Evolutionary conservation across 192 early-diverging fungal genomes (phyloP), one percentile per base, ranked within the genome.

Genomic region (Coemansia sp.): DNA sequence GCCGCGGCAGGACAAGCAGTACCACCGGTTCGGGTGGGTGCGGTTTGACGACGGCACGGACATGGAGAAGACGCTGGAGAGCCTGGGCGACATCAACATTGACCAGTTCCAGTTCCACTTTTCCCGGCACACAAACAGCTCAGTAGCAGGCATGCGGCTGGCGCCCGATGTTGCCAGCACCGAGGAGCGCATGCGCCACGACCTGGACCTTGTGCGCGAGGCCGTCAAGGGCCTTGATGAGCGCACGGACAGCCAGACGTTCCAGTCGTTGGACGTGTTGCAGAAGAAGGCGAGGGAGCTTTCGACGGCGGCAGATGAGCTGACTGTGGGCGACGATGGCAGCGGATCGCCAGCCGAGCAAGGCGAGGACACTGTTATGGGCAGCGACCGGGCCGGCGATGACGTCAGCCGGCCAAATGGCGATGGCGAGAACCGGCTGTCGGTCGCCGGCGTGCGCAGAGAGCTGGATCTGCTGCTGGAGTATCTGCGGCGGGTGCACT

Each of bases 11-110:
- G 82, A 85, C 66, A 91, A 92, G 71, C 88, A 92, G 62, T 90
- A 90, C 74, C 85, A 90, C 71, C 89, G 96, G 14, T 84, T 94
- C 60, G 96, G 94, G 10, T 98, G 96, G 96, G 88, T 94, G 63
- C 85, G 88, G 20, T 96, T 97, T 65, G 85, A 89, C 52, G 80
- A 90, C 23, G 93, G 88, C 19, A 90, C 91, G n/a, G 89, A 96
- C 66, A 83, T 96, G 72, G 85, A 88, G 11, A 79, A 73, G 44
- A 89, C 90, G 19, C 69, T 87, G 65, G 82, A 85, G 20, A 70
- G 75, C 37, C 72, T 93, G 53, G 81, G 91, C 62, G 79, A 84
- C 61, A 69, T 85, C 47, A 74, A 68, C 42, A 78, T 87, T 60
- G 72, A 80, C 44, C 68, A 82, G 57, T 80, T 85, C 68, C 78